A percentile compares a stretch with the other conserved stretches of the same genome.
phyloP scores from a whole-genome alignment of 495 filamentous ascomycete species.

The Neurospora tetraspora region DNA sequence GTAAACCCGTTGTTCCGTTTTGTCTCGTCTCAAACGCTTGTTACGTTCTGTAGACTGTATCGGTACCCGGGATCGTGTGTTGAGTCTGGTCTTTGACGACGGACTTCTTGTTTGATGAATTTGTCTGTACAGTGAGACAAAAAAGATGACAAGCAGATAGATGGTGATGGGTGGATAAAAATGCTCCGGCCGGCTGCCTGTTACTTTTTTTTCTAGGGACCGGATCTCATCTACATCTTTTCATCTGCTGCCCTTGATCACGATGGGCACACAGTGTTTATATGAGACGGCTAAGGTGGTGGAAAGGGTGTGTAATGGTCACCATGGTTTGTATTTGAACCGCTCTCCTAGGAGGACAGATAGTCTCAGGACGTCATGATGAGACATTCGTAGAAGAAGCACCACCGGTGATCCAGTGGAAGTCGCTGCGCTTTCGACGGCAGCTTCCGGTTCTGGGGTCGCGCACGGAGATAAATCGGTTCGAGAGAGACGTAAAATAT shows the following conservation, averaged over 20 bases:
- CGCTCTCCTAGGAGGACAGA: neutral
- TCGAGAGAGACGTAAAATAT: neutral
- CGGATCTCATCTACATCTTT: neutral
- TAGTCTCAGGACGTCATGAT: neutral
- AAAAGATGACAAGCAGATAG: neutral
- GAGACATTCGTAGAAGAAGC: neutral
- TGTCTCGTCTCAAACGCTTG: neutral
- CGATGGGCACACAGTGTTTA: neutral
- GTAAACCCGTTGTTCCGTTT: neutral
- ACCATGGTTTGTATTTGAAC: neutral
- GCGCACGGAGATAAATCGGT: neutral
- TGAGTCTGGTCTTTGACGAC: neutral
- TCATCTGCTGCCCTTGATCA: neutral
- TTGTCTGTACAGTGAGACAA: neutral
- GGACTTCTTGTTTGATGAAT: neutral
- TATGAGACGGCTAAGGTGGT: neutral
- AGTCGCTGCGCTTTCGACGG: neutral
- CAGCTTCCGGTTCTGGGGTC: neutral
- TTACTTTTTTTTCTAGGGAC: neutral
- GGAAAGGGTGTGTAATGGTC: neutral
- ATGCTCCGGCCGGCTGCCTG: neutral
- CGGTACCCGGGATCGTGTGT: neutral
- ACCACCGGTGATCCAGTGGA: neutral
- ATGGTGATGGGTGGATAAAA: neutral
- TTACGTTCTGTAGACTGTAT: neutral